A percentile compares a stretch with the other conserved stretches of the same genome.
phyloP scores from a whole-genome alignment of 768 basidiomycete genomes.

The Phylloporus arenicola region DNA sequence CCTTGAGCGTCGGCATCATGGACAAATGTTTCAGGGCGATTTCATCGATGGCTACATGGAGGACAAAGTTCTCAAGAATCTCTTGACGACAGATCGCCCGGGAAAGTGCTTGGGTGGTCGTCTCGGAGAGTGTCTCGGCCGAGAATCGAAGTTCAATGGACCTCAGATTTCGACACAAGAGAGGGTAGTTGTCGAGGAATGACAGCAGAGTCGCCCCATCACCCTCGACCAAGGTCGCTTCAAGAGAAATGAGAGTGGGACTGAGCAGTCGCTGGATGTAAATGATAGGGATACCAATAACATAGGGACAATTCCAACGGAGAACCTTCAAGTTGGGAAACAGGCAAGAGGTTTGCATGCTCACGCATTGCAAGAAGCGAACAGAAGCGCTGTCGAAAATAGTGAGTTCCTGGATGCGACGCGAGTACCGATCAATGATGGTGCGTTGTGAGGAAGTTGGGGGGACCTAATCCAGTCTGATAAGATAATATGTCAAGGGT shows the following conservation, averaged over 20 bases:
- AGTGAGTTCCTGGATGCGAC: conserved; percentile 4
- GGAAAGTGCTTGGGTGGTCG: conserved; percentile 2
- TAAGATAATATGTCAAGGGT: neutral
- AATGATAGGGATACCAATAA: neutral
- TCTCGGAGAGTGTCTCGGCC: neutral
- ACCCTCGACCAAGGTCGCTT: neutral
- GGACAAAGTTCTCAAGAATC: neutral
- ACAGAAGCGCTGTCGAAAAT: neutral
- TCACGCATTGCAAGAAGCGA: conserved; percentile 6
- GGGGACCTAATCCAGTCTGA: neutral
- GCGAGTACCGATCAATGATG: conserved; percentile 4
- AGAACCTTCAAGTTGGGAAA: conserved; percentile 10
- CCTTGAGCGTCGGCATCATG: conserved; percentile 6
- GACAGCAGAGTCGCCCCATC: conserved; percentile 4
- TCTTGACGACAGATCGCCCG: conserved; percentile 1
- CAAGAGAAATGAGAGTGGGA: conserved; percentile 7
- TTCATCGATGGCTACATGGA: neutral
- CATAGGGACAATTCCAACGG: neutral
- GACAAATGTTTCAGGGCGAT: conserved; percentile 4
- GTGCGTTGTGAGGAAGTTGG: conserved; percentile 4
- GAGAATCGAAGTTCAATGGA: conserved; percentile 2
- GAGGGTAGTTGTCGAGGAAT: conserved; percentile 10
- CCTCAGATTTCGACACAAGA: conserved; percentile 1
- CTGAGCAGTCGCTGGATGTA: conserved; percentile 10
- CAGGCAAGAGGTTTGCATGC: conserved; percentile 1